Conservation (phyloP, 1,284 basidiomycete species). For the Cryptococcus sp. region DNA sequence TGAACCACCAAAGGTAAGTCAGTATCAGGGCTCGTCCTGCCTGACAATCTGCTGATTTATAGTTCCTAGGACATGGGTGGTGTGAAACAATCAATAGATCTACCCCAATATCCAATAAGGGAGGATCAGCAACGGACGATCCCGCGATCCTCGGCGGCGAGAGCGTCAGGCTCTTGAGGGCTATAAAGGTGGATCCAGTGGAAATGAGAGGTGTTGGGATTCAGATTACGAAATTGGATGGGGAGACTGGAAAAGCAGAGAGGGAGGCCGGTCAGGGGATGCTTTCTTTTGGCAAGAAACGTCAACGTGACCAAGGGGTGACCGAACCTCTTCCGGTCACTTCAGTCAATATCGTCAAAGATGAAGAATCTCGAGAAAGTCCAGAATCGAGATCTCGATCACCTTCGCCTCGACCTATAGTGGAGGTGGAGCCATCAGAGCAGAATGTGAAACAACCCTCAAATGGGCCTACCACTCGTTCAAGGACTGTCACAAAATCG, state of each 20-base stretch:
- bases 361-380: background rate
- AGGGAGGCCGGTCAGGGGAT: constrained; percentile 29
- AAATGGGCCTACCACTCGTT: background rate
- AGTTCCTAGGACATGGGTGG: constrained; percentile 89
- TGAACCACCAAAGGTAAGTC: constrained; percentile 83
- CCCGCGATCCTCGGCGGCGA: constrained; percentile 66
- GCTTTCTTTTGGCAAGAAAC: constrained; percentile 21
- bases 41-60: constrained; percentile 2
- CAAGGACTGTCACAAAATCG: background rate
- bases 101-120: constrained; percentile 55
- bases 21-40: background rate
- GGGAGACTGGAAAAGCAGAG: constrained; percentile 32
- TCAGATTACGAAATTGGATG: constrained; percentile 83
- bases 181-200: constrained; percentile 69
- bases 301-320: background rate
- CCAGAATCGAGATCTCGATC: background rate
- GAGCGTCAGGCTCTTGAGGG: constrained; percentile 69
- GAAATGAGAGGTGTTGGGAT: constrained; percentile 93
- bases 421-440: background rate
- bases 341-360: background rate
- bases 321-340: background rate
- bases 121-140: constrained; percentile 68
- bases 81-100: constrained; percentile 82
- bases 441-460: background rate
- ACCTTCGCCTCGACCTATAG: background rate